Percentiles rank a stretch among this genome's conserved stretches.
Conservation (phyloP, 2,329 filamentous ascomycete genomes). For the Lasiodiplodia sp. region DNA sequence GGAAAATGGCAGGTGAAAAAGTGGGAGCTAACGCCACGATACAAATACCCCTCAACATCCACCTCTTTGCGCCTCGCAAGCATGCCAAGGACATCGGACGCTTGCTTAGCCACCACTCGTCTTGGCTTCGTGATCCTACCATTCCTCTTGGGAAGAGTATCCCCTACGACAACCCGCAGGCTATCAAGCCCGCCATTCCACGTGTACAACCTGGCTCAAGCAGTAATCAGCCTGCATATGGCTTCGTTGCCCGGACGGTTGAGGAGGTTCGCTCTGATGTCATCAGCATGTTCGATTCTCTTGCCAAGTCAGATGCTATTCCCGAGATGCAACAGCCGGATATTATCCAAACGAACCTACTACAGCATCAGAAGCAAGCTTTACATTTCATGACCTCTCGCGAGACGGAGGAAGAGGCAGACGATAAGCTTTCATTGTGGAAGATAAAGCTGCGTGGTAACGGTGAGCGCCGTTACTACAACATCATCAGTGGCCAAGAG, state of each 20-base stretch:
- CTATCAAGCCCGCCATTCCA: conserved; percentile 32
- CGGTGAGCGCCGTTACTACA: conserved; percentile 72
- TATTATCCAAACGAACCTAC: conserved; percentile 71
- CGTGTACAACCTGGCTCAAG: not conserved
- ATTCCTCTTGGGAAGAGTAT: conserved; percentile 67
- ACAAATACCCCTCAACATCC: conserved; percentile 53
- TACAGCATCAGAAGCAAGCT: conserved; percentile 89
- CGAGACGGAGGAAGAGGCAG: conserved; percentile 70
- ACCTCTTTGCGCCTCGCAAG: conserved; percentile 79
- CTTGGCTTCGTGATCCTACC: conserved; percentile 71
- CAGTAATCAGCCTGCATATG: conserved; percentile 37
- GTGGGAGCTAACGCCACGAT: conserved; percentile 36
- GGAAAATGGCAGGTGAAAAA: conserved; percentile 67
- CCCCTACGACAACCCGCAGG: conserved; percentile 55
- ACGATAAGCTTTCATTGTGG: conserved; percentile 78
- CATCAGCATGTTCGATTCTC: conserved; percentile 84
- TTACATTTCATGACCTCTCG: conserved; percentile 84
- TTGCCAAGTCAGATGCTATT: conserved; percentile 77
- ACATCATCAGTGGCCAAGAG: conserved; percentile 78
- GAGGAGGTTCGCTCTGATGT: conserved; percentile 90
- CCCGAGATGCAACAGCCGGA: conserved; percentile 73
- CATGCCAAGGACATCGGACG: conserved; percentile 71
- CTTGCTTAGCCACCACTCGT: conserved; percentile 69
- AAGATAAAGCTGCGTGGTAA: conserved; percentile 64
- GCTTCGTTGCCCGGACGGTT: conserved; percentile 65